A percentile compares a stretch with the other conserved stretches of the same genome.
Conservation (phyloP, 2,329 filamentous ascomycete genomes). For the Colletotrichum brevisporum region DNA sequence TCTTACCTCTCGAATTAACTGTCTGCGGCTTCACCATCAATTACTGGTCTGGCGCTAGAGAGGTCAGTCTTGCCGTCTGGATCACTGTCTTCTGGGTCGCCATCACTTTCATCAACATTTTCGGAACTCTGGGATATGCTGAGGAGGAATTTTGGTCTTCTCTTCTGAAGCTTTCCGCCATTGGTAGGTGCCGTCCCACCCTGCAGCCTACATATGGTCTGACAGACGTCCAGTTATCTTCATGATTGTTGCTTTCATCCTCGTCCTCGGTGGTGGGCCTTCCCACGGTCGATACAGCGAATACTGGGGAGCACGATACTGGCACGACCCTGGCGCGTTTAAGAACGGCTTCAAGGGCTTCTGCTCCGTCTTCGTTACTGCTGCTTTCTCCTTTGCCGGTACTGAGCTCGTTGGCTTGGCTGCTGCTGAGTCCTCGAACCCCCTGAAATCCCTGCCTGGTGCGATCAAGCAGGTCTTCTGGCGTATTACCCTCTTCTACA, state of each 20-base stretch:
- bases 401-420: constrained; percentile 83
- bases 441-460: constrained; percentile 79
- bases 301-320: constrained; percentile 65
- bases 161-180: constrained; percentile 63
- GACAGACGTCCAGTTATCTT: constrained; percentile 61
- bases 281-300: constrained; percentile 58
- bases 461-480: constrained; percentile 85
- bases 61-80: constrained; percentile 64
- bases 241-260: constrained; percentile 73
- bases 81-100: constrained; percentile 67
- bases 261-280: constrained; percentile 73
- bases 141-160: constrained; percentile 72
- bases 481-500: constrained; percentile 70
- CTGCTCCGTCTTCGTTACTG: constrained; percentile 79
- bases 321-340: constrained; percentile 70
- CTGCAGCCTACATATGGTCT: background rate
- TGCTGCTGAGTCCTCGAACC: constrained; percentile 79
- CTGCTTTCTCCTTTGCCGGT: constrained; percentile 80
- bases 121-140: constrained; percentile 62
- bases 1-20: constrained; percentile 63
- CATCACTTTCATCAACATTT: constrained; percentile 61
- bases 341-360: constrained; percentile 82
- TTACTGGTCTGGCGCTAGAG: constrained; percentile 59
- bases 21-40: constrained; percentile 63
- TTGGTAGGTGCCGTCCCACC: constrained; percentile 45